Conservation (phyloP, 805 yeast genomes). For the Tanozyma kutaoensis region DNA sequence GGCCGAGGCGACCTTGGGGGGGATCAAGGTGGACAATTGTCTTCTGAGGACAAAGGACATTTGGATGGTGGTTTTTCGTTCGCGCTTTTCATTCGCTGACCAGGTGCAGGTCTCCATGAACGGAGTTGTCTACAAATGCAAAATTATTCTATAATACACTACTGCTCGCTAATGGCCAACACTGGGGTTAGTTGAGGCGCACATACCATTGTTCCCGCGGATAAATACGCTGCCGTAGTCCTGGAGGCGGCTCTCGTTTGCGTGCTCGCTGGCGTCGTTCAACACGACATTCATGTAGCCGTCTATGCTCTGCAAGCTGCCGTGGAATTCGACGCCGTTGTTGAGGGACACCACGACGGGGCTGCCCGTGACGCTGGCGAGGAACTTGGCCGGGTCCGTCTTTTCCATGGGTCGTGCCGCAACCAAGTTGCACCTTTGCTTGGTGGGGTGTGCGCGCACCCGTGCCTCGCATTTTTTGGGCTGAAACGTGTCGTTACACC, state of each 20-base stretch:
- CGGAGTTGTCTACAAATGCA: no score
- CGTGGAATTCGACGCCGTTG: constrained; percentile 71
- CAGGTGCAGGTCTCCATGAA: no score
- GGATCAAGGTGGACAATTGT: constrained; percentile 88
- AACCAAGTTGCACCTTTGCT: no score
- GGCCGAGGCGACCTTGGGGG: constrained; percentile 97
- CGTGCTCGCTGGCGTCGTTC: constrained; percentile 59
- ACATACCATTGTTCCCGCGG: constrained; percentile 76
- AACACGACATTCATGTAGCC: constrained; percentile 94
- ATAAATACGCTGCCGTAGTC: constrained; percentile 77
- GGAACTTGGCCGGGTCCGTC: constrained; percentile 63
- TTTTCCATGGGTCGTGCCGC: no score
- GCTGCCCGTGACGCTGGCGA: constrained; percentile 67
- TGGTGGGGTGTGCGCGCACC: no score
- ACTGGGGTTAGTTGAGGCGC: no score
- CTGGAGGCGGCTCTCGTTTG: constrained; percentile 27
- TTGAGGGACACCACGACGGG: constrained; percentile 72
- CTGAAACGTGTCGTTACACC: no score
- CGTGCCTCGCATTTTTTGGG: no score
- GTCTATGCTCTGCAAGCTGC: constrained; percentile 74
- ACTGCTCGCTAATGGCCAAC: no score
- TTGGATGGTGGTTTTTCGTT: no score
- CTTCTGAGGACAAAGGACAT: constrained; percentile 89
- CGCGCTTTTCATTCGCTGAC: no score
- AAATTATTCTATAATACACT: no score